These are phyloP conservation scores for Emergomyces africanus DNA, from an alignment of 2,329 filamentous ascomycete genomes.

Conservation along the genomic window DNA sequence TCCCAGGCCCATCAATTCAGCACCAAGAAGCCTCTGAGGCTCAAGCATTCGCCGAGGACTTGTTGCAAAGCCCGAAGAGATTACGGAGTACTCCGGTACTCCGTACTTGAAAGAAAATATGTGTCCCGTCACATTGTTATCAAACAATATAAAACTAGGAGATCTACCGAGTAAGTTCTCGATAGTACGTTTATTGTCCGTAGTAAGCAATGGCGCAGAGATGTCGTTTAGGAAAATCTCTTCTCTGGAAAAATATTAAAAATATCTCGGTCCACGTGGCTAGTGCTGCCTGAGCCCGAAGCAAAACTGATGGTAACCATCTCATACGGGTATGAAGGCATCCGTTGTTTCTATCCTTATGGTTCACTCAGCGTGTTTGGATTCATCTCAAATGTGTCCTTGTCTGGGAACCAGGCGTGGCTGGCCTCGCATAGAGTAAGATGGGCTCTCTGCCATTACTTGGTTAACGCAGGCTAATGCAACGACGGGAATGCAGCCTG, in stretches of 20 bases:
- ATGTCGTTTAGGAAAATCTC: no score
- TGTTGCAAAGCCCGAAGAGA: neutral
- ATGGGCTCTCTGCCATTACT: no score
- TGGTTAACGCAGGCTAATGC: neutral
- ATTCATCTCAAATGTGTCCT: neutral
- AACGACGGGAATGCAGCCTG: slow-evolving; percentile 2
- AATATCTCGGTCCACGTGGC: no score
- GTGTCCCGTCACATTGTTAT: neutral
- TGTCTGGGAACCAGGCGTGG: neutral
- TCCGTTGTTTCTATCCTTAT: no score
- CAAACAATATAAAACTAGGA: neutral
- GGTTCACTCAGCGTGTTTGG: neutral
- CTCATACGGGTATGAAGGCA: no score
- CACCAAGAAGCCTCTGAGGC: neutral
- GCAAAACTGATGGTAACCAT: no score
- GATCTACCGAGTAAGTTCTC: neutral
- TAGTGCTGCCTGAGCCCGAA: no score
- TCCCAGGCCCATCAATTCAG: neutral
- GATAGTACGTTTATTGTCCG: neutral
- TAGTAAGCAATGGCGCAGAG: no score
- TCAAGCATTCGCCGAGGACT: neutral
- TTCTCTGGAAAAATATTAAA: no score
- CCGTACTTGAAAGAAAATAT: neutral
- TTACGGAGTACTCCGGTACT: no score
- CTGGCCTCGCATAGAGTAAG: no score